Base-by-base conservation (phyloP, 1,284 basidiomycete genomes). In the Leccinum pachyderme region DNA sequence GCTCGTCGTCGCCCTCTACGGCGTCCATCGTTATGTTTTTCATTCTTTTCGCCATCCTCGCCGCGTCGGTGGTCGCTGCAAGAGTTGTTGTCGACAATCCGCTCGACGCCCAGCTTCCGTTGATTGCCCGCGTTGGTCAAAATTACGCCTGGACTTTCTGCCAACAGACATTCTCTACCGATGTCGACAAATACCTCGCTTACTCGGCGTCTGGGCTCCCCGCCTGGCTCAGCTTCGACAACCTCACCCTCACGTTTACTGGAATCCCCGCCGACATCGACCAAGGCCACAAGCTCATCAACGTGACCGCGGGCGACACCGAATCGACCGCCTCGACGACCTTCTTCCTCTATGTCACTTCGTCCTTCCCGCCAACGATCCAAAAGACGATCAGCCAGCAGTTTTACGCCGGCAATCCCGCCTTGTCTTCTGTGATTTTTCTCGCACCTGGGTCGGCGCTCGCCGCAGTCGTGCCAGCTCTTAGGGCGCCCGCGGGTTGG, bases 401-500 rank as follows among this genome's bases (percentile, higher is more conserved):
- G 66, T 84, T 95, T 73, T 72, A 74, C 28, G 63, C 75, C 9
- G 70, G 74, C 33, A 87, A 84, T 60, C 77, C 78, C 7, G 83
- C 88, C 5, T 70, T 89, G 45, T 86, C 85, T 5, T 91, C 87
- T 25, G 84, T 86, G 52, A 91, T 82, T 62, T 62, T 80, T 47
- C 67, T 89, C 29, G 73, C 78, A 7, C 71, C 75, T 2, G 74
- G 76, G 45, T 89, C 88, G 22, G 81, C 83, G 15, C 71, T 91
- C 44, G 62, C 66, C 18, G 77, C 77, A 13, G 62, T 69, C 15
- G 77, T 78, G 49, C 89, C 89, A 24, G 79, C 83, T 12, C 70
- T 97, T 53, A 80, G 93, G 45, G 81, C 96, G 8, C 94, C 93
- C 1, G 82, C 83, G 2, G 75, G 77, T 29, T 97, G 94, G 93